phyloP scores from a whole-genome alignment of 345 rosid species.

The Tarenaya hassleriana region DNA sequence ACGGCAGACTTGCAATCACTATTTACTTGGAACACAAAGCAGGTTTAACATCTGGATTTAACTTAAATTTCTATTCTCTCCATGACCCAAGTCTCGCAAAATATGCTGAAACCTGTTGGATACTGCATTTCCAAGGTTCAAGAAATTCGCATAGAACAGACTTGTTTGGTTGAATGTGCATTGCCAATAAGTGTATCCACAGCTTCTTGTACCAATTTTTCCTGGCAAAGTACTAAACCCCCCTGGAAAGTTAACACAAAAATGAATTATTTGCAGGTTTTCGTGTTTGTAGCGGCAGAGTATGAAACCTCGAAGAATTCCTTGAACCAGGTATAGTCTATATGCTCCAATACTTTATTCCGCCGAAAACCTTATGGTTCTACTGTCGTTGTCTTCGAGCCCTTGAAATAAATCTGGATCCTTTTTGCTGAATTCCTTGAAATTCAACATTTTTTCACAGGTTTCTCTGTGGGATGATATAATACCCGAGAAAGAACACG shows the following conservation, averaged over 20 bases:
- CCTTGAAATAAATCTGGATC: background rate
- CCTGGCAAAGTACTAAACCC: too few relatives aligned
- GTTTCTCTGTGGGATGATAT: constrained; percentile 95
- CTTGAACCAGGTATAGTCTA: constrained; percentile 68
- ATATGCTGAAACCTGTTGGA: background rate
- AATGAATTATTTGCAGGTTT: constrained; percentile 47
- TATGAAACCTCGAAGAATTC: constrained; percentile 73
- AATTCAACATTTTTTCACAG: constrained; percentile 29
- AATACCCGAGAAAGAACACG: constrained; percentile 68
- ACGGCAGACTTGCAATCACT: constrained; percentile 77
- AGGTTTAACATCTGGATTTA: constrained; percentile 39
- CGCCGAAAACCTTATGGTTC: background rate
- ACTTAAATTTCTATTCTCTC: background rate
- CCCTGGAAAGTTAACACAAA: background rate
- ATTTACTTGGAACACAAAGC: constrained; percentile 98
- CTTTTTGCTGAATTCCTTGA: background rate
- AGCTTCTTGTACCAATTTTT: too few relatives aligned
- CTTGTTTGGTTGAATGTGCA: too few relatives aligned
- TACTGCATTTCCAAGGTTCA: background rate
- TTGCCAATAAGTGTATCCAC: too few relatives aligned
- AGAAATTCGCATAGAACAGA: too few relatives aligned
- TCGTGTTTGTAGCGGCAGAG: constrained; percentile 79
- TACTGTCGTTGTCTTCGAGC: constrained; percentile 1
- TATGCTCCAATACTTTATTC: background rate
- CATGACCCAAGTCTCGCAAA: constrained; percentile 5